Evolutionary conservation across 129 eudicot genomes (phyloP).

Genomic region (Gnaphalium uliginosum): DNA sequence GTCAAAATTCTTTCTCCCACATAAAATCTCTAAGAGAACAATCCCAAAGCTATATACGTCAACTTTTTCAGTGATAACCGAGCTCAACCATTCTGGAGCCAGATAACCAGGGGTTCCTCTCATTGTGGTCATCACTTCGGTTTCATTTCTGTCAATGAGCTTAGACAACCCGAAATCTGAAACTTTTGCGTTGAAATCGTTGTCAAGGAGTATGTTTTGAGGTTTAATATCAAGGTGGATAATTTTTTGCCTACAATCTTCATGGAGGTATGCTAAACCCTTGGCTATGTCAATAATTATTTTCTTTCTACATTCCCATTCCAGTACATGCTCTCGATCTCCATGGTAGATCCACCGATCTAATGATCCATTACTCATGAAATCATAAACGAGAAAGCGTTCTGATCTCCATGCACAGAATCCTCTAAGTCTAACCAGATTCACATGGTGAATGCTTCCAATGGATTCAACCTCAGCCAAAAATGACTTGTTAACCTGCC

Average conservation of each 20-base stretch:
- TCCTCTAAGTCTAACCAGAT: constrained; percentile 46
- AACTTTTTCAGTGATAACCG: constrained; percentile 43
- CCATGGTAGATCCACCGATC: constrained; percentile 42
- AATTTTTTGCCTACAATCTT: constrained; percentile 51
- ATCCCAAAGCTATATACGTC: constrained; percentile 56
- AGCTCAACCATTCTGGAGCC: constrained; percentile 53
- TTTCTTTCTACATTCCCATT: constrained; percentile 38
- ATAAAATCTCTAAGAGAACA: constrained; percentile 38
- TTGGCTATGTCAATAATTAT: constrained; percentile 47
- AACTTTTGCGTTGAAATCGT: constrained; percentile 37
- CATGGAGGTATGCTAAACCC: constrained; percentile 56
- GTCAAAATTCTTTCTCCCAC: constrained; percentile 42
- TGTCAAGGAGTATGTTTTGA: constrained; percentile 44
- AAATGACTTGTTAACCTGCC: constrained; percentile 41
- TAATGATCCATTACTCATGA: constrained; percentile 43
- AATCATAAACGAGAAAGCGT: constrained; percentile 47
- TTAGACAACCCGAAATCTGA: constrained; percentile 52
- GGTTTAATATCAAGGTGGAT: constrained; percentile 46
- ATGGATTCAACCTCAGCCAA: constrained; percentile 48
- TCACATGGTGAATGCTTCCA: constrained; percentile 57
- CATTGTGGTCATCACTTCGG: constrained; percentile 36
- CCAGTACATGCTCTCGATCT: constrained; percentile 18
- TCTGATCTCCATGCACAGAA: constrained; percentile 42
- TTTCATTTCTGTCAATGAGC: constrained; percentile 35
- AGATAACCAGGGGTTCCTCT: constrained; percentile 53